A percentile compares a stretch with the other conserved stretches of the same genome.
These are phyloP conservation scores for Saccharomyces hybrid DNA, from an alignment of 1,139 yeast species.

Conservation along the genomic window DNA sequence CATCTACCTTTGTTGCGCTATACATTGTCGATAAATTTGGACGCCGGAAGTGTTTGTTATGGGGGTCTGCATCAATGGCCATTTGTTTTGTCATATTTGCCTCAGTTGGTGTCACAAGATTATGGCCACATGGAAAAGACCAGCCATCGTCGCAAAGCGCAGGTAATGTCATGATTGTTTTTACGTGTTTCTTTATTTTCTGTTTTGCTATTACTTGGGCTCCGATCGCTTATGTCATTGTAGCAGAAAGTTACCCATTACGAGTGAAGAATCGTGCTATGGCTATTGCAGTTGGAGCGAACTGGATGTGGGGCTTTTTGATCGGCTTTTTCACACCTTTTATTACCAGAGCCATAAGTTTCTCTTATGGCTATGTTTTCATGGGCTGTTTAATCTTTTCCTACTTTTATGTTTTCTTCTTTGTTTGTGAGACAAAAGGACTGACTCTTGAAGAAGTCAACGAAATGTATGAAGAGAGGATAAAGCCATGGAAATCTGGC, in stretches of 20 bases:
- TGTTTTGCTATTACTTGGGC: slow-evolving; percentile 44
- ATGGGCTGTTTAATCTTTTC: slow-evolving; percentile 48
- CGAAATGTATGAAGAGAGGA: slow-evolving; percentile 40
- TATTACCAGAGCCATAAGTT: slow-evolving; percentile 18
- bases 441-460: slow-evolving; percentile 63
- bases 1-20: too few species aligned
- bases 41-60: slow-evolving; percentile 38
- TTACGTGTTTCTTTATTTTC: slow-evolving; percentile 5
- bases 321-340: slow-evolving; percentile 50
- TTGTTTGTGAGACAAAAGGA: slow-evolving; percentile 62
- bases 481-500: slow-evolving; percentile 39
- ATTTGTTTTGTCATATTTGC: slow-evolving; percentile 56
- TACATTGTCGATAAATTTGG: too few species aligned
- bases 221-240: slow-evolving; percentile 63
- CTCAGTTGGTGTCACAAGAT: slow-evolving; percentile 51
- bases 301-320: slow-evolving; percentile 70
- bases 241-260: slow-evolving; percentile 67
- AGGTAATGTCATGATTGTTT: slow-evolving; percentile 7
- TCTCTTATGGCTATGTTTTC: slow-evolving; percentile 59
- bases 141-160: slow-evolving; percentile 40
- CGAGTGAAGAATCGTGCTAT: slow-evolving; percentile 69
- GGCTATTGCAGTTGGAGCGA: slow-evolving; percentile 60
- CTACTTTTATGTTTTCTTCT: slow-evolving; percentile 45
- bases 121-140: slow-evolving; percentile 45
- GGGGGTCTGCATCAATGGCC: slow-evolving; percentile 56